These are phyloP conservation scores for Tanacetum coccineum DNA, from an alignment of 129 eudicot species.

Conservation along the genomic window DNA sequence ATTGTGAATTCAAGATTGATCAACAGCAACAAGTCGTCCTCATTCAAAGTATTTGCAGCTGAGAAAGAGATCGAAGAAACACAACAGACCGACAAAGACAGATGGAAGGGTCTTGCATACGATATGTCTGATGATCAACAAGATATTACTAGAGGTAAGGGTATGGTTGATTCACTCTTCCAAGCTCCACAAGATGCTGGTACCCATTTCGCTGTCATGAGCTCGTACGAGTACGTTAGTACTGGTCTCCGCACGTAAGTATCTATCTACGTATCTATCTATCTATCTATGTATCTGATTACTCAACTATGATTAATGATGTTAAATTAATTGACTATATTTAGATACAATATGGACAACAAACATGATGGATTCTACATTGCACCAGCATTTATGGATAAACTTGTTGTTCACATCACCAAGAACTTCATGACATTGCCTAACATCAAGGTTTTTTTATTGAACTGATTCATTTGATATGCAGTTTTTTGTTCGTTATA, in stretches of 20 bases:
- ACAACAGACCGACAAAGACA: slow-evolving; percentile 62
- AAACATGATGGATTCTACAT: slow-evolving; percentile 79
- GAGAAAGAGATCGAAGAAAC: slow-evolving; percentile 50
- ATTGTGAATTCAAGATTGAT: slow-evolving; percentile 32
- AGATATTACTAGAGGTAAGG: slow-evolving; percentile 91
- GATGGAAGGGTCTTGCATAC: slow-evolving; percentile 67
- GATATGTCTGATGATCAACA: slow-evolving; percentile 93
- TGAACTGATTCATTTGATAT: neutral
- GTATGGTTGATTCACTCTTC: slow-evolving; percentile 82
- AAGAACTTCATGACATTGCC: slow-evolving; percentile 98
- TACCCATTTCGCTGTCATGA: slow-evolving; percentile 76
- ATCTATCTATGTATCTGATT: neutral
- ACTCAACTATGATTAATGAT: neutral
- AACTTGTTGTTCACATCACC: slow-evolving; percentile 91
- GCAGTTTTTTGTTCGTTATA: neutral
- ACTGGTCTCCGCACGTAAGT: slow-evolving; percentile 67
- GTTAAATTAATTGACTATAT: neutral
- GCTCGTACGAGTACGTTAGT: slow-evolving; percentile 81
- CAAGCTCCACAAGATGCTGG: slow-evolving; percentile 84
- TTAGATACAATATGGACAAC: slow-evolving; percentile 83
- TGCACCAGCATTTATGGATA: slow-evolving; percentile 99
- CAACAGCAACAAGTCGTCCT: slow-evolving; percentile 30
- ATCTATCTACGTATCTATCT: neutral
- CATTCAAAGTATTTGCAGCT: slow-evolving; percentile 47
- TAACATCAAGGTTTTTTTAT: slow-evolving; percentile 73